phyloP scores from a whole-genome alignment of 2,329 filamentous ascomycete species.

The Hypoxylon sp. region DNA sequence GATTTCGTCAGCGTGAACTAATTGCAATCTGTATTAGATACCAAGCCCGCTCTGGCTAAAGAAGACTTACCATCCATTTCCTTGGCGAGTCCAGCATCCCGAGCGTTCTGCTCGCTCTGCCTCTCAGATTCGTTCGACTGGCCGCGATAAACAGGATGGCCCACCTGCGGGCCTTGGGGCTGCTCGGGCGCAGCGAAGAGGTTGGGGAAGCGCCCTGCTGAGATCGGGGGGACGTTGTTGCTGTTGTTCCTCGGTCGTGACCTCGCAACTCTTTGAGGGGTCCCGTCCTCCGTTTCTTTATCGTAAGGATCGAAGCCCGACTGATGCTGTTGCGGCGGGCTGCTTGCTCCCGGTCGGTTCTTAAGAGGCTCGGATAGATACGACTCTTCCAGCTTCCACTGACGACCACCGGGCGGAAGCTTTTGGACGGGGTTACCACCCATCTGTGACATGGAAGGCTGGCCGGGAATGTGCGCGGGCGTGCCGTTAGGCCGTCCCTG shows the following conservation, averaged over 20 bases:
- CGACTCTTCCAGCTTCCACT: slow-evolving; percentile 64
- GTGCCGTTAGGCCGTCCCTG: slow-evolving; percentile 24
- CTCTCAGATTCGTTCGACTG: slow-evolving; percentile 51
- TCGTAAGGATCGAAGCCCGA: slow-evolving; percentile 52
- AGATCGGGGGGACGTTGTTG: slow-evolving; percentile 55
- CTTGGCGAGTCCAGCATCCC: slow-evolving; percentile 55
- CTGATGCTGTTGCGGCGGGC: slow-evolving; percentile 44
- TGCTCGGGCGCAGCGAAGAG: slow-evolving; percentile 50
- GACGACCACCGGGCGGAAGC: slow-evolving; percentile 52
- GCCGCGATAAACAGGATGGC: slow-evolving; percentile 48
- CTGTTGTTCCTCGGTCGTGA: slow-evolving; percentile 37
- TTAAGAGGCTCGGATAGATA: slow-evolving; percentile 60
- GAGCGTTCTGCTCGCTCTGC: slow-evolving; percentile 46
- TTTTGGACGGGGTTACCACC: slow-evolving; percentile 51
- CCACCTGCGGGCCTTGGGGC: slow-evolving; percentile 29
- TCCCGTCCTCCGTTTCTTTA: slow-evolving; percentile 57
- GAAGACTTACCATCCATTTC: slow-evolving; percentile 56
- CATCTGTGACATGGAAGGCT: slow-evolving; percentile 40
- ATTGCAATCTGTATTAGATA: slow-evolving; percentile 40
- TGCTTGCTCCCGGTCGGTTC: slow-evolving; percentile 47
- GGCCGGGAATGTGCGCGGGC: slow-evolving; percentile 34
- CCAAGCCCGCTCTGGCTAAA: slow-evolving; percentile 30
- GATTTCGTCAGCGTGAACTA: slow-evolving; percentile 49
- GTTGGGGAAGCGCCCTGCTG: slow-evolving; percentile 59
- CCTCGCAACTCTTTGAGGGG: slow-evolving; percentile 28